Base-by-base conservation (phyloP, 768 basidiomycete species). In the Cyathus striatus region DNA sequence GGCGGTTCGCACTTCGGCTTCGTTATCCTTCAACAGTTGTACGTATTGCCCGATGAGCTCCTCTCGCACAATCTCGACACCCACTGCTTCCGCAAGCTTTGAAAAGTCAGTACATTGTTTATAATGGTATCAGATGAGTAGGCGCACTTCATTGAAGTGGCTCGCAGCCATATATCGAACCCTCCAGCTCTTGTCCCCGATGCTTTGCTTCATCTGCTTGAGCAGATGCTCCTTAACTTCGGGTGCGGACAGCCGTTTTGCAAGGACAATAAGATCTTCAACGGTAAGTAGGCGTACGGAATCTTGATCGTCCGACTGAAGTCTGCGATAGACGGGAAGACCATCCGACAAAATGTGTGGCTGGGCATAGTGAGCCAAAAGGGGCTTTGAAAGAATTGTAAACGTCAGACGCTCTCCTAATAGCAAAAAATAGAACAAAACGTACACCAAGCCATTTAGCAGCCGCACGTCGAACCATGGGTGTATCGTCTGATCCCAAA, bases 111-210 rank as follows among this genome's bases (percentile, higher is more conserved):
- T 24, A 23, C 36, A 18, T 27, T 34, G 20, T 39, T 17, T 23
- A 43, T 40, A 38, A 21, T 14, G 17, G 24, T 10, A 13, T 6
- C 17, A 24, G 27, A 20, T 4, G 23, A 26, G 22, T 37, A 39
- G 33, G 9, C 13, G 23, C 49, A 89, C 91, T 76, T 93, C 87
- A 51, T 98, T 96, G 65, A 98, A 98, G 62, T 97, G 90, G 49
- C 80, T 91, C 2, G 94, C 95, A 13, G 93, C 92, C 94, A 98
- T 97, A 64, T 97, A 99, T 60, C 96, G 75, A 41, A 99, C 96
- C 52, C 96, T 76, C 96, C 96, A 99, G 60, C 92, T 95, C 73
- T 97, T 96, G 64, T 99, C 96, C 9, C 82, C 74, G 38, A 96
- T 84, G 50, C 87, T 89, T 47, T 85, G 79, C 56, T 90, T 81